A percentile compares a stretch with the other conserved stretches of the same genome.
Evolutionary conservation across 257 asterid species (phyloP).

Genomic region (Solanum sejunctum): DNA sequence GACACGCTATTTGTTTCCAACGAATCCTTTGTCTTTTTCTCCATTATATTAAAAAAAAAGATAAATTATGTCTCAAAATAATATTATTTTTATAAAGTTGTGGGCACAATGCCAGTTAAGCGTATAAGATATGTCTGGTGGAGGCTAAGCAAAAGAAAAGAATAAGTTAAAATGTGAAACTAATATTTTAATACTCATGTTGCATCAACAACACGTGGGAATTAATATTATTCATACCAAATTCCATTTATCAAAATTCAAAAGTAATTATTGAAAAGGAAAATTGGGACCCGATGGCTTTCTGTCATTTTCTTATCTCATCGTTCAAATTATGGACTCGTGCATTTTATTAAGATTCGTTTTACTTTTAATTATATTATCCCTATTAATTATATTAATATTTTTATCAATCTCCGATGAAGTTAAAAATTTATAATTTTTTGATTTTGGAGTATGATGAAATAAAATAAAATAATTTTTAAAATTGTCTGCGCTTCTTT

Average conservation of each 20-base stretch:
- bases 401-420: too few relatives aligned
- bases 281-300: neutral
- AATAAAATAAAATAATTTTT: too few relatives aligned
- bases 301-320: neutral
- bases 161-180: neutral
- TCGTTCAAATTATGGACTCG: neutral
- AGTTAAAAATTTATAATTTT: too few relatives aligned
- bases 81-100: neutral
- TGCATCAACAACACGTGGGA: conserved; percentile 11
- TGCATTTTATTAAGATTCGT: neutral
- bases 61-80: neutral
- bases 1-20: too few relatives aligned
- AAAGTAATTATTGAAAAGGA: neutral
- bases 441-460: too few relatives aligned
- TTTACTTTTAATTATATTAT: neutral
- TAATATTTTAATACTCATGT: neutral
- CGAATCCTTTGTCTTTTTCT: neutral
- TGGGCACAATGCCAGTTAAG: neutral
- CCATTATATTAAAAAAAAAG: neutral
- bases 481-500: too few relatives aligned
- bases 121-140: neutral
- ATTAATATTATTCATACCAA: neutral
- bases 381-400: neutral
- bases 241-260: neutral
- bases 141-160: neutral